Evolutionary conservation across 495 filamentous ascomycete species (phyloP).

Genomic region (Trichoderma virens): DNA sequence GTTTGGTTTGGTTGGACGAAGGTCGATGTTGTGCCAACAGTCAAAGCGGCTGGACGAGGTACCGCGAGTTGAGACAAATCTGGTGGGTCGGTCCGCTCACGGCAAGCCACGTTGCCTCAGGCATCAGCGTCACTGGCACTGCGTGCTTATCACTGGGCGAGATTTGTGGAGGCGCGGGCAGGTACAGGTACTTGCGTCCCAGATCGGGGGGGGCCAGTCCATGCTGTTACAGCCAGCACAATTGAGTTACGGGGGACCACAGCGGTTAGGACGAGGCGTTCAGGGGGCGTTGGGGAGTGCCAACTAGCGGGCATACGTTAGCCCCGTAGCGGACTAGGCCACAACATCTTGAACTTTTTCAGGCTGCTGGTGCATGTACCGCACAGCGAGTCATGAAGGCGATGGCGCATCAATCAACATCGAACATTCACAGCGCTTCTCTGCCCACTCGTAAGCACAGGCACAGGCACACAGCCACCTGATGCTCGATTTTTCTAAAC

Average conservation of each 20-base stretch:
- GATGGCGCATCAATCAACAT: neutral
- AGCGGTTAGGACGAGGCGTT: neutral
- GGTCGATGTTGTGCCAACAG: too few relatives aligned
- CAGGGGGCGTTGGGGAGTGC: constrained; percentile 6
- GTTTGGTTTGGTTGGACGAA: too few relatives aligned
- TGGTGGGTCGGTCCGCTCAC: constrained; percentile 5
- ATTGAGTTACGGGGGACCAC: constrained; percentile 5
- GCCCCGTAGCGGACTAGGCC: too few relatives aligned
- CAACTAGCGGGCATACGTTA: too few relatives aligned
- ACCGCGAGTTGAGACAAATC: neutral
- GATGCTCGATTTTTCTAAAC: neutral
- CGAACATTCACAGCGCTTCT: neutral
- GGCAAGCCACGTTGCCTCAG: constrained; percentile 6
- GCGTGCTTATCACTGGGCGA: neutral
- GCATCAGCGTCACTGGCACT: neutral
- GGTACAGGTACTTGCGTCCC: neutral
- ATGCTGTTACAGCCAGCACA: neutral
- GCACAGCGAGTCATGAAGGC: neutral
- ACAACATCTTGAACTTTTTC: too few relatives aligned
- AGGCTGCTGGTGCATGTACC: too few relatives aligned
- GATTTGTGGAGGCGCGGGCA: neutral
- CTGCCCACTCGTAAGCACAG: neutral
- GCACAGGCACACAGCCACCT: neutral
- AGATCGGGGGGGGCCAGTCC: neutral
- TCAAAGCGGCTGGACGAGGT: constrained; percentile 2